phyloP scores from a whole-genome alignment of 176 grass and related monocot species.

The Cymbopogon citratus region DNA sequence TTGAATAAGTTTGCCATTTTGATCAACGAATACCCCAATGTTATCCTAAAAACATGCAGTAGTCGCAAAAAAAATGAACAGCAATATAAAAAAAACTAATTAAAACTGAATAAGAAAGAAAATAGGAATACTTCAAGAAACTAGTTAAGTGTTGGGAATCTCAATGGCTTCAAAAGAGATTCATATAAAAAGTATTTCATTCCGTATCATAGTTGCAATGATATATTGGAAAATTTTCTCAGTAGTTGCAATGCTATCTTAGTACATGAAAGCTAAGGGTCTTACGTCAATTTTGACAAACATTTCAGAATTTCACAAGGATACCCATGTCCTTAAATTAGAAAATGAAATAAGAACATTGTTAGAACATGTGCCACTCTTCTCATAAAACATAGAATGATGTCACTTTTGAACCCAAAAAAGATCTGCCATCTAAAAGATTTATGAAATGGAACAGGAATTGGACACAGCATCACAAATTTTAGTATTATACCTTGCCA shows the following conservation, averaged over 20 bases:
- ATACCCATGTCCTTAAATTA: slow-evolving; percentile 18
- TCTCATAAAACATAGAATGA: background rate
- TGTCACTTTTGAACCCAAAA: slow-evolving; percentile 13
- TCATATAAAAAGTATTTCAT: slow-evolving; percentile 10
- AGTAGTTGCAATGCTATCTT: background rate
- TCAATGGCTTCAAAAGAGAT: background rate
- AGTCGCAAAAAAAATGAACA: no score
- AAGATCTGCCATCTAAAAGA: background rate
- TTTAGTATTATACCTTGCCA: slow-evolving; percentile 58
- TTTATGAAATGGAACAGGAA: slow-evolving; percentile 22
- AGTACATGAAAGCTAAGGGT: slow-evolving; percentile 4
- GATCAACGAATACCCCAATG: slow-evolving; percentile 94
- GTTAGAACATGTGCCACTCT: background rate
- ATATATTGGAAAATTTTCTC: slow-evolving; percentile 17
- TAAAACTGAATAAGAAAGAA: slow-evolving; percentile 1
- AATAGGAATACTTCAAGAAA: slow-evolving; percentile 2
- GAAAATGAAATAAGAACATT: background rate
- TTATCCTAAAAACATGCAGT: slow-evolving; percentile 64
- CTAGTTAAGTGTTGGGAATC: background rate
- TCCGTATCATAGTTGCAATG: background rate
- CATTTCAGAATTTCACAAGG: slow-evolving; percentile 10
- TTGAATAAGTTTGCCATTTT: slow-evolving; percentile 97
- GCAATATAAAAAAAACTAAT: background rate
- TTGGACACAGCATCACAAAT: slow-evolving; percentile 6
- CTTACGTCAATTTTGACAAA: slow-evolving; percentile 10